Percentiles rank a stretch among this genome's conserved stretches.
Conservation (phyloP, 1,139 yeast genomes). For the Blastobotrys raffinosifermentans region DNA sequence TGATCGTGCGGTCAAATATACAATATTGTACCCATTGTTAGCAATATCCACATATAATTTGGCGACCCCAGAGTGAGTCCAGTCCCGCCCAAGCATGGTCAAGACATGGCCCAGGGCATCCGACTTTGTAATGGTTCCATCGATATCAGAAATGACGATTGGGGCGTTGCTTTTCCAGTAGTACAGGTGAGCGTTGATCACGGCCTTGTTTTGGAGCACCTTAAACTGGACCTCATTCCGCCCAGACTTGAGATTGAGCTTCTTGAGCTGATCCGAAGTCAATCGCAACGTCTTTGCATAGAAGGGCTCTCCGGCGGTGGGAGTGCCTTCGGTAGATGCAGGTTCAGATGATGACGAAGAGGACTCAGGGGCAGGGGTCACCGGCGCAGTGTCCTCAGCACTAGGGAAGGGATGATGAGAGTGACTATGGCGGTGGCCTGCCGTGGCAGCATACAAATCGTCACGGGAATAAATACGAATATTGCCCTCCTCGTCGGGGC, state of each 20-base stretch:
- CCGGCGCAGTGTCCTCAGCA: conserved; percentile 4
- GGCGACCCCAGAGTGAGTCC: conserved; percentile 98
- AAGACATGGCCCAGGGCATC: conserved; percentile 97
- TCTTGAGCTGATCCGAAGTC: conserved; percentile 81
- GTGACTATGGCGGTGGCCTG: conserved; percentile 6
- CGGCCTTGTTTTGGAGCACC: conserved; percentile 76
- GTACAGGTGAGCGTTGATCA: conserved; percentile 65
- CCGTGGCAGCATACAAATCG: conserved; percentile 13
- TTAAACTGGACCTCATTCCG: conserved; percentile 72
- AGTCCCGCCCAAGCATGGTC: conserved; percentile 90
- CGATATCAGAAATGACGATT: conserved; percentile 93
- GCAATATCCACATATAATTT: conserved; percentile 78
- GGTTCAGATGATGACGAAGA: conserved; percentile 9
- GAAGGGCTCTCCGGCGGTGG: conserved; percentile 14
- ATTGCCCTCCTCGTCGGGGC: conserved; percentile 67
- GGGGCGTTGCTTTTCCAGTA: conserved; percentile 85
- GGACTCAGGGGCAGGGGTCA: conserved; percentile 13
- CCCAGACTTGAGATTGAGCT: conserved; percentile 70
- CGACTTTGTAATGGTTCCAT: conserved; percentile 96
- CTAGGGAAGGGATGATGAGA: conserved; percentile 16
- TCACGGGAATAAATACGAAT: conserved; percentile 53
- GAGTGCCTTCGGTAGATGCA: conserved; percentile 4
- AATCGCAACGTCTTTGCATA: conserved; percentile 85
- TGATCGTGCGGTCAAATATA: conserved; percentile 90
- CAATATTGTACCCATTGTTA: conserved; percentile 83